Evolutionary conservation across 2,329 filamentous ascomycete species (phyloP).

Genomic region (Aspergillus aculeatinus): DNA sequence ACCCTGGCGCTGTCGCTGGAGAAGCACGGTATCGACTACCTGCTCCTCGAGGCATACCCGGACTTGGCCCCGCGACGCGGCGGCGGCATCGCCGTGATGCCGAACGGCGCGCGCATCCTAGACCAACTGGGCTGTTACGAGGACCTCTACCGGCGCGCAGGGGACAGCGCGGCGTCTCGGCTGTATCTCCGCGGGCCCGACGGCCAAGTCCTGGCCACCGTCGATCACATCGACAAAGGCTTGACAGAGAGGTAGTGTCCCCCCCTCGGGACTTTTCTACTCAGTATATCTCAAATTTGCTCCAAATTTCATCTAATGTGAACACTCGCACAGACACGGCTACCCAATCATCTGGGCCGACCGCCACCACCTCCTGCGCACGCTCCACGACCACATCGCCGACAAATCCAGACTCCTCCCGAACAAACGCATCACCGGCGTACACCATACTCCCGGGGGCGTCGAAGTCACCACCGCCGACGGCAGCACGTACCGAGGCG

Average conservation of each 20-base stretch:
- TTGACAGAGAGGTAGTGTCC: neutral
- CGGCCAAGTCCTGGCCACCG: neutral
- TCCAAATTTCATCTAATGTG: no score
- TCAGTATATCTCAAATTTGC: no score
- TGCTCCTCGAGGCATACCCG: conserved; percentile 21
- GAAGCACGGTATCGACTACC: conserved; percentile 19
- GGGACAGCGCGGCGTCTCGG: neutral
- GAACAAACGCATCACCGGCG: conserved; percentile 13
- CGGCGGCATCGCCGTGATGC: conserved; percentile 19
- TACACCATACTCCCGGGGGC: conserved; percentile 5
- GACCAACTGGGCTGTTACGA: conserved; percentile 18
- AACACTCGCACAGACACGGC: conserved; percentile 13
- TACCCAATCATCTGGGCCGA: conserved; percentile 26
- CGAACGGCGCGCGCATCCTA: conserved; percentile 19
- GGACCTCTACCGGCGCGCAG: neutral
- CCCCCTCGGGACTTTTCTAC: neutral
- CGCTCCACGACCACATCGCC: conserved; percentile 26
- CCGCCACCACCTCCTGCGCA: conserved; percentile 24
- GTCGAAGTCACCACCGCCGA: conserved; percentile 13
- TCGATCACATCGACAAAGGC: neutral
- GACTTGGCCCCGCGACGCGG: conserved; percentile 22
- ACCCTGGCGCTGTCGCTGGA: conserved; percentile 21
- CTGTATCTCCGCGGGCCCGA: neutral
- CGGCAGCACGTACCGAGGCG: conserved; percentile 22
- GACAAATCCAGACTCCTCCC: conserved; percentile 22